These are phyloP conservation scores for Globisporangium solare DNA, from an alignment of 352 stramenopile species.

Conservation along the genomic window DNA sequence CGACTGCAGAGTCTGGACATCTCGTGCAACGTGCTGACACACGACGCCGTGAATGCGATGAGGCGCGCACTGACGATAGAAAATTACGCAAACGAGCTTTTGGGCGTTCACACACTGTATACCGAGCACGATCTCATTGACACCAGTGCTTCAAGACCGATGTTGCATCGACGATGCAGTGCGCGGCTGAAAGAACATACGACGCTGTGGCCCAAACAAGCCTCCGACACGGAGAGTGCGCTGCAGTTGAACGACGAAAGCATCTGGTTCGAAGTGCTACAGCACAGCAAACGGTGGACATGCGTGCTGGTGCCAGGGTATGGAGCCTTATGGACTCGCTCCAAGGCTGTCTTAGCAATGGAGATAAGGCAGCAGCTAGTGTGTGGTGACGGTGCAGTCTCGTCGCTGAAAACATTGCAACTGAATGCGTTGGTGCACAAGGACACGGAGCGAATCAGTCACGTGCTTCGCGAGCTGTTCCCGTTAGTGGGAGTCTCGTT, in stretches of 20 bases:
- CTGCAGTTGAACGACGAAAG: conserved; percentile 10
- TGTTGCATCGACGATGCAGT: no score
- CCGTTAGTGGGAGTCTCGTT: conserved; percentile 18
- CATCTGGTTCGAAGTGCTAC: conserved; percentile 20
- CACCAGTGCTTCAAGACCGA: background rate
- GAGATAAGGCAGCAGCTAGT: background rate
- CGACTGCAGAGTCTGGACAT: conserved; percentile 25
- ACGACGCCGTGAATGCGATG: conserved; percentile 23
- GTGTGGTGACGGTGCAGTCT: background rate
- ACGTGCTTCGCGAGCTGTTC: conserved; percentile 19
- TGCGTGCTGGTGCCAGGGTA: conserved; percentile 33
- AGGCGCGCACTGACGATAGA: conserved; percentile 11
- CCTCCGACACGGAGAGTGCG: background rate
- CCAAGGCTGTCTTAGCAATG: background rate
- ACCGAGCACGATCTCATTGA: background rate
- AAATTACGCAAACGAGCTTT: conserved; percentile 1
- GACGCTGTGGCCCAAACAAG: conserved; percentile 3
- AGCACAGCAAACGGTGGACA: conserved; percentile 12
- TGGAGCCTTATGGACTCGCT: conserved; percentile 23
- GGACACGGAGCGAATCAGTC: conserved; percentile 6
- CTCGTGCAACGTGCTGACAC: conserved; percentile 30
- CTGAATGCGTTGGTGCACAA: conserved; percentile 27
- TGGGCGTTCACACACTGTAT: conserved; percentile 1
- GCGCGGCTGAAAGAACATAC: conserved; percentile 5
- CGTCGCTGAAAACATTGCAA: conserved; percentile 22